Conservation (phyloP, 257 asterid genomes). For the Sherardia arvensis region DNA sequence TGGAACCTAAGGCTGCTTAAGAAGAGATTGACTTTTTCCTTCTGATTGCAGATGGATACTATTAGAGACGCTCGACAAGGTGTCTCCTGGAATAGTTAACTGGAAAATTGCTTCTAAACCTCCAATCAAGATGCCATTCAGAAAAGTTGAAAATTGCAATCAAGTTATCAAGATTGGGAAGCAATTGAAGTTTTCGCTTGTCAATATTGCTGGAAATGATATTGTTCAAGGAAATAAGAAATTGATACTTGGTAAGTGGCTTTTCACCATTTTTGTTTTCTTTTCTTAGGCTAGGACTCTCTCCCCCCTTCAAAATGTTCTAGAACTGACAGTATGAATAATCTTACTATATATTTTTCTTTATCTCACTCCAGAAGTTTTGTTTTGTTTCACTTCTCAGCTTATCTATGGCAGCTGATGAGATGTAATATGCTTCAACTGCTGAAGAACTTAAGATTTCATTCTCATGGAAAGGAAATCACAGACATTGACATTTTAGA, state of each 20-base stretch:
- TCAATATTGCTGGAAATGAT: slow-evolving; percentile 87
- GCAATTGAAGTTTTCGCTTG: slow-evolving; percentile 86
- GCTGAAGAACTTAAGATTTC: slow-evolving; percentile 71
- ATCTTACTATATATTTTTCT: background rate
- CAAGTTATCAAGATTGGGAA: slow-evolving; percentile 93
- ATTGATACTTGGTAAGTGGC: slow-evolving; percentile 58
- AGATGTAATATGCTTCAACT: slow-evolving; percentile 84
- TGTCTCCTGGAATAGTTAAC: slow-evolving; percentile 83
- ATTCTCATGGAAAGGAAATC: slow-evolving; percentile 85
- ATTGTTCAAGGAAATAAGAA: slow-evolving; percentile 95
- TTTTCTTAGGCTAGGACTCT: background rate
- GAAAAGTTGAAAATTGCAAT: slow-evolving; percentile 93
- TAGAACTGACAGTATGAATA: background rate
- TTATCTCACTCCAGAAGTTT: background rate
- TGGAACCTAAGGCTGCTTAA: background rate
- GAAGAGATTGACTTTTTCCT: background rate
- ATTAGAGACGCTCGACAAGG: slow-evolving; percentile 81
- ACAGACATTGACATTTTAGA: slow-evolving; percentile 67
- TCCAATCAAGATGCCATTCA: slow-evolving; percentile 92
- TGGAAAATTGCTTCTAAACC: slow-evolving; percentile 93
- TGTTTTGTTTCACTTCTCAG: slow-evolving; percentile 41
- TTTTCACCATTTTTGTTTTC: background rate
- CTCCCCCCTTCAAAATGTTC: background rate
- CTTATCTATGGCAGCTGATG: slow-evolving; percentile 94
- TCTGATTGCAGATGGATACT: slow-evolving; percentile 73